Conservation (phyloP, 2,329 filamentous ascomycete genomes). For the Colletotrichum musae region DNA sequence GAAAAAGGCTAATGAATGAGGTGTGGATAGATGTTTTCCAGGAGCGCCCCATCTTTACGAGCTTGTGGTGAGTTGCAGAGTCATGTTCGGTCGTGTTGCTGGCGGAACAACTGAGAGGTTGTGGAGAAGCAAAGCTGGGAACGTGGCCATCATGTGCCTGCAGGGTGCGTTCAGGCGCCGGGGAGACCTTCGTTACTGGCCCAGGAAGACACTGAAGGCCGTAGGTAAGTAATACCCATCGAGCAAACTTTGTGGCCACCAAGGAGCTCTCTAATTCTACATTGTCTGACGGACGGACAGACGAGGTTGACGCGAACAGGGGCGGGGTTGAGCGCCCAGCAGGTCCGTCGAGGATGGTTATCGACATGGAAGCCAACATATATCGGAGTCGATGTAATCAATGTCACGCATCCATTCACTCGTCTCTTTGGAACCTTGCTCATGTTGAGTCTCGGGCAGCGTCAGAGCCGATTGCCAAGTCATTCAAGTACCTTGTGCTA, state of each 20-base stretch:
- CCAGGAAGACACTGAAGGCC: not conserved
- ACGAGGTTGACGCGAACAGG: not conserved
- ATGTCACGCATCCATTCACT: not conserved
- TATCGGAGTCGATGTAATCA: constrained; percentile 5
- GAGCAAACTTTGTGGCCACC: constrained; percentile 7
- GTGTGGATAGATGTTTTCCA: constrained; percentile 27
- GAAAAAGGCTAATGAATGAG: constrained; percentile 31
- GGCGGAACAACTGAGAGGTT: constrained; percentile 22
- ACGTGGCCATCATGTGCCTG: not conserved
- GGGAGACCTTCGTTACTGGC: constrained; percentile 12
- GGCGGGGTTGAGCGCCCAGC: not conserved
- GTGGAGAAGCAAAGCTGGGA: constrained; percentile 7
- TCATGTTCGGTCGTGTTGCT: constrained; percentile 29
- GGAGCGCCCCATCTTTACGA: constrained; percentile 37
- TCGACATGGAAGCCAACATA: constrained; percentile 5
- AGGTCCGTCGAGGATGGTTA: constrained; percentile 1
- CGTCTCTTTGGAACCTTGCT: not conserved
- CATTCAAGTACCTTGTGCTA: too few relatives aligned
- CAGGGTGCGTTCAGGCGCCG: not conserved
- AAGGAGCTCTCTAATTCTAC: not conserved
- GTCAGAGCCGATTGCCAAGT: not conserved
- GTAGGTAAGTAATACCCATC: not conserved
- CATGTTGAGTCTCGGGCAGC: not conserved
- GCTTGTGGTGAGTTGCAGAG: constrained; percentile 23
- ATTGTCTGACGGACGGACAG: not conserved